Evolutionary conservation across 208 protist genomes (phyloP).

Genomic region (Leptomonas pyrrhocoris): DNA sequence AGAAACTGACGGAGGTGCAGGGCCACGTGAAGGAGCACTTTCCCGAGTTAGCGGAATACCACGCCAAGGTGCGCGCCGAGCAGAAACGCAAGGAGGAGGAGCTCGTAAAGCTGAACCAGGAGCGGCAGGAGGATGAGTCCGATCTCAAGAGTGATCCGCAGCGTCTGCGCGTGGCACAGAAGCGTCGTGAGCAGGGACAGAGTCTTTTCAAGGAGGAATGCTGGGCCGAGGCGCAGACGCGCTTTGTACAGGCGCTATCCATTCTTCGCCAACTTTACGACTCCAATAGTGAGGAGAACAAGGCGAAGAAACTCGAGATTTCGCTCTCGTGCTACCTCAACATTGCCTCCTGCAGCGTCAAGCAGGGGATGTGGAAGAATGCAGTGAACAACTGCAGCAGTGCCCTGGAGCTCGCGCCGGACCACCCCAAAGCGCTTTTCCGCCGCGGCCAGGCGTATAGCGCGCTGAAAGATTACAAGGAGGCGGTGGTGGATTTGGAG

Average conservation of each 20-base stretch:
- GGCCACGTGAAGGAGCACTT: conserved; percentile 40
- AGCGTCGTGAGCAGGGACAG: conserved; percentile 71
- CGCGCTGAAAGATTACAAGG: conserved; percentile 54
- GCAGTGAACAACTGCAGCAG: conserved; percentile 71
- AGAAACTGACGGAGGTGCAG: conserved; percentile 33
- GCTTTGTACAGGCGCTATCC: conserved; percentile 75
- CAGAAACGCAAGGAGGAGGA: conserved; percentile 53
- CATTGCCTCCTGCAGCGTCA: conserved; percentile 77
- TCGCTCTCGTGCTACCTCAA: conserved; percentile 84
- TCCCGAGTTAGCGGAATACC: conserved; percentile 45
- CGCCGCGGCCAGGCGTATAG: conserved; percentile 66
- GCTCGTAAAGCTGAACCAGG: conserved; percentile 48
- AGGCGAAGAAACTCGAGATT: conserved; percentile 49
- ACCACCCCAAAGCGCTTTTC: conserved; percentile 72
- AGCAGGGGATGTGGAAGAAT: conserved; percentile 65
- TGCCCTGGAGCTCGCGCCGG: conserved; percentile 53
- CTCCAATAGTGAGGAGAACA: conserved; percentile 56
- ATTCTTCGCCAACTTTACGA: conserved; percentile 75
- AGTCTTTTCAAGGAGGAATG: conserved; percentile 72
- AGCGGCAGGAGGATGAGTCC: conserved; percentile 49
- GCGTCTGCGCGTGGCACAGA: conserved; percentile 69
- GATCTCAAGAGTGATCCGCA: conserved; percentile 83
- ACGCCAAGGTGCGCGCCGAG: conserved; percentile 34
- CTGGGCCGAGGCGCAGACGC: conserved; percentile 69
- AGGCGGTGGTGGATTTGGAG: conserved; percentile 56